Percentiles rank a stretch among this genome's conserved stretches.
Conservation (phyloP, 192 early-diverging fungal species). For the Coemansia sp. region DNA sequence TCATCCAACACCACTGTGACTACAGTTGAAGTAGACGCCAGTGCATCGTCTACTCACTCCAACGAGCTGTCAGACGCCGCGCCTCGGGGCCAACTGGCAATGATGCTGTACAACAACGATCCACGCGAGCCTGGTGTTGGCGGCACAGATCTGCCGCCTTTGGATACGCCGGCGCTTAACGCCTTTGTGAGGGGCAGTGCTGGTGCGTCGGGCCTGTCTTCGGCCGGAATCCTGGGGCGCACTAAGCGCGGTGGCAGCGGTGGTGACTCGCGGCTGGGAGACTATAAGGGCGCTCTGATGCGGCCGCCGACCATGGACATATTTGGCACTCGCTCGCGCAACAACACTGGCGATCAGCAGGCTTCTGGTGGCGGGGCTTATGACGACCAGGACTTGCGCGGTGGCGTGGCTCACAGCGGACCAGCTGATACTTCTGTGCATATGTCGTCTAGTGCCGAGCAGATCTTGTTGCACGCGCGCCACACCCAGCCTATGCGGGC, state of each 20-base stretch:
- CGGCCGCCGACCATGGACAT: slow-evolving; percentile 30
- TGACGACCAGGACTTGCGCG: not conserved
- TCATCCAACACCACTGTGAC: slow-evolving; percentile 29
- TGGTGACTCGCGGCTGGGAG: slow-evolving; percentile 37
- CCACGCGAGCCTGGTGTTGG: slow-evolving; percentile 1
- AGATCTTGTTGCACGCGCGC: not conserved
- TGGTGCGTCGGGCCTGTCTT: not conserved
- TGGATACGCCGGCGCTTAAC: not conserved
- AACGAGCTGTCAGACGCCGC: not conserved
- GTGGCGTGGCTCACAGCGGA: slow-evolving; percentile 18
- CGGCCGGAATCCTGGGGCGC: slow-evolving; percentile 15
- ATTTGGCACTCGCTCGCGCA: slow-evolving; percentile 31
- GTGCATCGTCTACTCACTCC: slow-evolving; percentile 17
- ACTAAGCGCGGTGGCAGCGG: slow-evolving; percentile 34
- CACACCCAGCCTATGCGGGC: slow-evolving; percentile 5
- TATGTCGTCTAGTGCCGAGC: slow-evolving; percentile 9
- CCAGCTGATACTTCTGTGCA: slow-evolving; percentile 20
- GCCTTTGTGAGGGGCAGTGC: not conserved
- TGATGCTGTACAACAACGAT: slow-evolving; percentile 40
- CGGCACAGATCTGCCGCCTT: not conserved
- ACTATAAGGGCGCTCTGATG: slow-evolving; percentile 35
- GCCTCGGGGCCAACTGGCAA: slow-evolving; percentile 39
- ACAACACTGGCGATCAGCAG: slow-evolving; percentile 11
- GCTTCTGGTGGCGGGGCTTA: not conserved
- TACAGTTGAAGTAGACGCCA: slow-evolving; percentile 31